Percentiles rank a stretch among this genome's conserved stretches.
These are phyloP conservation scores for Alternaria conjuncta DNA, from an alignment of 2,329 filamentous ascomycete genomes.

Conservation along the genomic window DNA sequence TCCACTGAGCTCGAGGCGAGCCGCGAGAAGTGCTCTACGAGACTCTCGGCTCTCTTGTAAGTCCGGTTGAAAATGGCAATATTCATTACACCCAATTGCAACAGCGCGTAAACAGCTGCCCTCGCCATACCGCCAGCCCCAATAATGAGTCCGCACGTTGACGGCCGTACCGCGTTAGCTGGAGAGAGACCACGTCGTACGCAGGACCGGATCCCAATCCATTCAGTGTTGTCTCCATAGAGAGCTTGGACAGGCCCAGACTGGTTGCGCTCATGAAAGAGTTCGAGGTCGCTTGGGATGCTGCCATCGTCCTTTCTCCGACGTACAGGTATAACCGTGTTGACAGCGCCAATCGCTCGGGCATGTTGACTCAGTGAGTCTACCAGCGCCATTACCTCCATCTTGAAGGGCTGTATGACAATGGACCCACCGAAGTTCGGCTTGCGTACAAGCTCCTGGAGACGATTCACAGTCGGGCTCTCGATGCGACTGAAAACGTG, in stretches of 20 bases:
- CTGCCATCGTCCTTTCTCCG: conserved; percentile 63
- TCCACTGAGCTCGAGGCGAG: conserved; percentile 43
- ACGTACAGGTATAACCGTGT: conserved; percentile 76
- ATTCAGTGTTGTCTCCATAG: conserved; percentile 82
- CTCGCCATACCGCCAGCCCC: conserved; percentile 77
- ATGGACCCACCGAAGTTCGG: conserved; percentile 74
- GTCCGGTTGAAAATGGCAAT: conserved; percentile 79
- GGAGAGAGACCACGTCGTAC: conserved; percentile 75
- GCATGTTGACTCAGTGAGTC: conserved; percentile 74
- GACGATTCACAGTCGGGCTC: conserved; percentile 65
- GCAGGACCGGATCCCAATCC: conserved; percentile 78
- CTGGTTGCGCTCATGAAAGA: conserved; percentile 66
- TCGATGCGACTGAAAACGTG: conserved; percentile 72
- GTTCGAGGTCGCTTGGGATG: conserved; percentile 60
- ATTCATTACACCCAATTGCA: conserved; percentile 77
- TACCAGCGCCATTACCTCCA: conserved; percentile 70
- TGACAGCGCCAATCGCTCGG: conserved; percentile 75
- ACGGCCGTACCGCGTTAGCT: conserved; percentile 64
- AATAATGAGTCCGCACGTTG: conserved; percentile 61
- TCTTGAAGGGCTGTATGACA: conserved; percentile 76
- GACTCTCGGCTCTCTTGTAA: conserved; percentile 66
- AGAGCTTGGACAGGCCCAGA: conserved; percentile 71
- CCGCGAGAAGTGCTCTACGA: conserved; percentile 73
- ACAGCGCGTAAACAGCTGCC: conserved; percentile 77
- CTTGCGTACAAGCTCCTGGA: conserved; percentile 70